Base-by-base conservation (phyloP, 164 flowering plant genomes). In the Cinnamomum micranthum region DNA sequence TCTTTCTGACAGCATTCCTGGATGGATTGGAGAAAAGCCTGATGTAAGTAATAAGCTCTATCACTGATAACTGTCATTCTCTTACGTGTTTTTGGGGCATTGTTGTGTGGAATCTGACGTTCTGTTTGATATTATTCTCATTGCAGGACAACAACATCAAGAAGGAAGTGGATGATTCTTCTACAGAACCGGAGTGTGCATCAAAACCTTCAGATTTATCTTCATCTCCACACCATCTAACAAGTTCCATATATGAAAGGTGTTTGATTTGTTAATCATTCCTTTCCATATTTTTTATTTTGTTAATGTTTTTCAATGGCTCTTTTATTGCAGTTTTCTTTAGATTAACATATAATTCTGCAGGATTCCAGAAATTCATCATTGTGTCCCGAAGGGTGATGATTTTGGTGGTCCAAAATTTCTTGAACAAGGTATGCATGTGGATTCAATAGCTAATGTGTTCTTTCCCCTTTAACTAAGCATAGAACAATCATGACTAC, bases 1-100 rank as follows among this genome's bases (percentile, higher is more conserved):
- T 74, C 80, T 90, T 69, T 80, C 83, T 6, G 89, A 85, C 25
- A 75, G 65, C 19, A 73, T 83, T 75, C 91, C 90, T 59, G 87
- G 80, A 2, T 88, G 85, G 89, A 78, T 55, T 71, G 81, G 79
- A 33, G 77, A 72, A 58, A 75, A 50, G 22, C 28, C 81, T 47
- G 59, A 67, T 28, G 91, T 86, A 78, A 83, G 89, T 77, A 28
- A 6, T 65, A 22, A 69, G 60, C 4, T 11, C 68, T 58, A 71
- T n/a, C 17, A 14, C 31, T 23, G 4, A 25, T 3, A 65, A 51
- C 71, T 71, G 58, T 6, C 27, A 2, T 24, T 64, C 52, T 23
- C 27, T 66, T 4, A 31, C 1, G 5, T 10, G 14, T 41, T 22
- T 68, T 20, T 25, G 23, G 20, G 17, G 6, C 28, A 50, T 19